A percentile compares a stretch with the other conserved stretches of the same genome.
phyloP scores from a whole-genome alignment of 371 early-diverging fungal species.

The Parasitella parasitica region DNA sequence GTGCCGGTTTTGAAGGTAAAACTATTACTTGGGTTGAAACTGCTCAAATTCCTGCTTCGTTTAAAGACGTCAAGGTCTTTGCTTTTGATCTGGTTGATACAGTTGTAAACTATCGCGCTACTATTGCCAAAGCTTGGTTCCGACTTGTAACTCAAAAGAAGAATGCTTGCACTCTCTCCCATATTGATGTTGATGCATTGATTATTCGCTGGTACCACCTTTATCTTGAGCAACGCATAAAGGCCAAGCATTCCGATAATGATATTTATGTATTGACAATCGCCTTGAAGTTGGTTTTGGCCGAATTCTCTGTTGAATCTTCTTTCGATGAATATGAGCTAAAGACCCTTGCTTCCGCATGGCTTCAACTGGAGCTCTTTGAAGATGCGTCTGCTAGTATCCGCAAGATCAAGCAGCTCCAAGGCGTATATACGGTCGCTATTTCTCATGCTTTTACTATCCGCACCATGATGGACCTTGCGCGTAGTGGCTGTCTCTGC shows the following conservation, averaged over 20 bases:
- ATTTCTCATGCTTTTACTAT: slow-evolving; percentile 38
- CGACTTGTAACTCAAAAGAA: slow-evolving; percentile 6
- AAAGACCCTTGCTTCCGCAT: slow-evolving; percentile 20
- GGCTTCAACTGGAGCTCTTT: slow-evolving; percentile 32
- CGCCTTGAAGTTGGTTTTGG: slow-evolving; percentile 25
- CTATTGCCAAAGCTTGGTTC: slow-evolving; percentile 27
- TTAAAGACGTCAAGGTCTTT: slow-evolving; percentile 34
- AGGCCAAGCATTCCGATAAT: slow-evolving; percentile 6
- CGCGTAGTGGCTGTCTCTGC: slow-evolving; percentile 40
- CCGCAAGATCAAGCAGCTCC: slow-evolving; percentile 35
- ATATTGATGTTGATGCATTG: slow-evolving; percentile 25
- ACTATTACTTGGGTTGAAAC: slow-evolving; percentile 40
- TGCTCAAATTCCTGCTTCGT: slow-evolving; percentile 30
- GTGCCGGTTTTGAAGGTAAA: slow-evolving; percentile 43
- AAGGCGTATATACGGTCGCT: slow-evolving; percentile 33
- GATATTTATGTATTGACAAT: slow-evolving; percentile 26
- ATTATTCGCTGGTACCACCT: slow-evolving; percentile 35
- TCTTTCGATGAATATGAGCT: slow-evolving; percentile 28
- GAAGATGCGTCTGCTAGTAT: slow-evolving; percentile 35
- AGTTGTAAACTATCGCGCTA: slow-evolving; percentile 29
- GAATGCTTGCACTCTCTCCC: slow-evolving; percentile 4
- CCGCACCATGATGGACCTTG: slow-evolving; percentile 40
- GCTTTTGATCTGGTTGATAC: slow-evolving; percentile 44
- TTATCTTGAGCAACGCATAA: slow-evolving; percentile 22
- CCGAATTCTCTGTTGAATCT: slow-evolving; percentile 18